Evolutionary conservation across 768 basidiomycete genomes (phyloP).

Genomic region (Lentinula edodes): DNA sequence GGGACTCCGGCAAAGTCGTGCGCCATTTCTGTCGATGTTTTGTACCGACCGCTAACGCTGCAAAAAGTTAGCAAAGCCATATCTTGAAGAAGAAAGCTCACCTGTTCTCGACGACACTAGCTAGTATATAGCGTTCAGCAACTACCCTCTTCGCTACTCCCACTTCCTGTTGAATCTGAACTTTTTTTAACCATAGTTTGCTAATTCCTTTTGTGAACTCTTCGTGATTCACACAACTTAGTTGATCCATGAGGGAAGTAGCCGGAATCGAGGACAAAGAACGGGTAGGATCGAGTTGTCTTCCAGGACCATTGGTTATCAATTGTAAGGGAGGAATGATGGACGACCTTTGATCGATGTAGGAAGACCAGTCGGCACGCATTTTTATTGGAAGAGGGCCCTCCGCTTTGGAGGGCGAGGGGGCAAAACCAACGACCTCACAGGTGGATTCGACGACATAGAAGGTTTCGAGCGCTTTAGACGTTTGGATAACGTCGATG

Average conservation of each 20-base stretch:
- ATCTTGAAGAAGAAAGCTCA: slow-evolving; percentile 16
- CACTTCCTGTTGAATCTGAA: slow-evolving; percentile 33
- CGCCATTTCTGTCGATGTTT: slow-evolving; percentile 64
- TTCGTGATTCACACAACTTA: slow-evolving; percentile 67
- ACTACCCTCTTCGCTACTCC: slow-evolving; percentile 39
- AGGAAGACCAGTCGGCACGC: slow-evolving; percentile 64
- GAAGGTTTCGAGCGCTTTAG: slow-evolving; percentile 24
- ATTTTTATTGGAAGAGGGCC: slow-evolving; percentile 14
- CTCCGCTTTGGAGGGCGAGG: not conserved
- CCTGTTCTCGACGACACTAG: slow-evolving; percentile 74
- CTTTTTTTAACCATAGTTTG: slow-evolving; percentile 52
- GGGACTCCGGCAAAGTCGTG: slow-evolving; percentile 59
- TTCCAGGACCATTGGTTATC: not conserved
- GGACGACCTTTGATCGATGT: slow-evolving; percentile 31
- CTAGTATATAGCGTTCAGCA: slow-evolving; percentile 60
- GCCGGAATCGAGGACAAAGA: slow-evolving; percentile 12
- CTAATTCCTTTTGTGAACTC: slow-evolving; percentile 69
- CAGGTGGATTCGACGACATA: slow-evolving; percentile 69
- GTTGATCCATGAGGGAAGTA: slow-evolving; percentile 26
- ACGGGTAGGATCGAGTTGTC: not conserved
- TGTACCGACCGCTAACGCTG: slow-evolving; percentile 68
- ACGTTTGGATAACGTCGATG: slow-evolving; percentile 28
- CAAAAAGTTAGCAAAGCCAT: not conserved
- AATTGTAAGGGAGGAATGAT: not conserved
- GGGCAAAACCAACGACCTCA: slow-evolving; percentile 55